phyloP scores from a whole-genome alignment of 1,139 yeast genomes.

The Maudiozyma humilis region DNA sequence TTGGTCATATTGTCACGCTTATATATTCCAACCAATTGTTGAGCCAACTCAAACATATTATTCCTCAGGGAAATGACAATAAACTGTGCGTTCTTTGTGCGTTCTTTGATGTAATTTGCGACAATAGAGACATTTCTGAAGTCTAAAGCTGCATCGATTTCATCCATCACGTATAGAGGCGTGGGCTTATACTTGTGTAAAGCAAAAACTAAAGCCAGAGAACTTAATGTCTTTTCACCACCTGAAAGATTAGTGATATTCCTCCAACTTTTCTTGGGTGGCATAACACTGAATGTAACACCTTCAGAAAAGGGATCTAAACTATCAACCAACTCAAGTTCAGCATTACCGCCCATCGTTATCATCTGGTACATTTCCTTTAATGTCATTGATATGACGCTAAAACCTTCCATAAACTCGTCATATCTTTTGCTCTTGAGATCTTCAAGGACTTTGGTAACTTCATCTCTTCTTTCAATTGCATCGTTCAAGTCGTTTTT shows the following conservation, averaged over 20 bases:
- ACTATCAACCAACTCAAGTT: constrained; percentile 87
- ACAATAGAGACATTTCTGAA: constrained; percentile 94
- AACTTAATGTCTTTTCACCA: constrained; percentile 93
- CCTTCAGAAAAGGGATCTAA: constrained; percentile 98
- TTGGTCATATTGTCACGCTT: constrained; percentile 86
- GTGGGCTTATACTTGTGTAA: constrained; percentile 94
- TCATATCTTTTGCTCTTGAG: constrained; percentile 66
- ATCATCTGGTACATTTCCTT: constrained; percentile 98
- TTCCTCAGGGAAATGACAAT: constrained; percentile 90
- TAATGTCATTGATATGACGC: constrained; percentile 73
- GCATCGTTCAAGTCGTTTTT: constrained; percentile 61
- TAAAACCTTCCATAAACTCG: constrained; percentile 92
- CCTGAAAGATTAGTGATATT: constrained; percentile 93
- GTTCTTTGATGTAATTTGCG: constrained; percentile 90
- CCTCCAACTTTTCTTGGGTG: constrained; percentile 97
- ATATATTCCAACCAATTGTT: constrained; percentile 89
- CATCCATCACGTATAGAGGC: constrained; percentile 97
- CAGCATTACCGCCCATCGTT: constrained; percentile 99
- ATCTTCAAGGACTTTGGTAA: constrained; percentile 57
- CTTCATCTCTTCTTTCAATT: constrained; percentile 56
- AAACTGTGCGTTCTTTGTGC: constrained; percentile 94
- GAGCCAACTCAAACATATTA: constrained; percentile 95
- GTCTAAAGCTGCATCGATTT: constrained; percentile 97
- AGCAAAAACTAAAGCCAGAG: constrained; percentile 93
- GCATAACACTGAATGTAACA: constrained; percentile 94